Conservation (phyloP, 2,329 filamentous ascomycete genomes). For the Fusarium sp. region DNA sequence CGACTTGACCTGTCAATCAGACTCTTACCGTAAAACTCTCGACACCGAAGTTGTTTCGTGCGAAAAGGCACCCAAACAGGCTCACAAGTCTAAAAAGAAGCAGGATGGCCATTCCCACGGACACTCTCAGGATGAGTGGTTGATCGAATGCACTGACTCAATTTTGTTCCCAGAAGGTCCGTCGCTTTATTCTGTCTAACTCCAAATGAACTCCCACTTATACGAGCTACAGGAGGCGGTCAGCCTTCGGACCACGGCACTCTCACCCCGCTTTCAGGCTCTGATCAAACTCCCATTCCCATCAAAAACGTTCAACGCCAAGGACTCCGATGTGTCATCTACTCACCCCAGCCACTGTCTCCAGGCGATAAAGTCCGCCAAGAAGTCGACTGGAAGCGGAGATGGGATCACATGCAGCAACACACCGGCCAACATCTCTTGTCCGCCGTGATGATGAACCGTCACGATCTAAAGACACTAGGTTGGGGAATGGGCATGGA, state of each 20-base stretch:
- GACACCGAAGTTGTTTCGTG: constrained; percentile 50
- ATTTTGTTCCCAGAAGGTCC: constrained; percentile 52
- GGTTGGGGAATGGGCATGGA: constrained; percentile 53
- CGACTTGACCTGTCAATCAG: constrained; percentile 48
- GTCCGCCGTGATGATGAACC: constrained; percentile 51
- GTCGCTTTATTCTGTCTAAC: accelerated
- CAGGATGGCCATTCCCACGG: constrained; percentile 38
- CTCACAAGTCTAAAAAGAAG: constrained; percentile 41
- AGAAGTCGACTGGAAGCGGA: constrained; percentile 48
- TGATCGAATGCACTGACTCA: constrained; percentile 52
- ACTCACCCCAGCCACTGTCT: constrained; percentile 37
- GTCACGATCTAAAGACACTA: constrained; percentile 45
- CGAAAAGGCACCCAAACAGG: constrained; percentile 38
- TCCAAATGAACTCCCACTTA: accelerated
- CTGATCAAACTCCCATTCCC: constrained; percentile 30
- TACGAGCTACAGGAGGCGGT: constrained; percentile 45
- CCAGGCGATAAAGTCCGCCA: constrained; percentile 46
- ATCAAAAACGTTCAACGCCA: constrained; percentile 49
- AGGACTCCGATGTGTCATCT: constrained; percentile 47
- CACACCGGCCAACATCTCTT: constrained; percentile 54
- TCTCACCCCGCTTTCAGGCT: constrained; percentile 26
- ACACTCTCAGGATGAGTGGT: constrained; percentile 43
- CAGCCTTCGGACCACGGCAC: constrained; percentile 53
- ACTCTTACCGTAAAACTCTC: constrained; percentile 48
- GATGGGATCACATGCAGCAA: constrained; percentile 56